A percentile compares a stretch with the other conserved stretches of the same genome.
Conservation (phyloP, 345 rosid species). For the Cochlearia excelsa region DNA sequence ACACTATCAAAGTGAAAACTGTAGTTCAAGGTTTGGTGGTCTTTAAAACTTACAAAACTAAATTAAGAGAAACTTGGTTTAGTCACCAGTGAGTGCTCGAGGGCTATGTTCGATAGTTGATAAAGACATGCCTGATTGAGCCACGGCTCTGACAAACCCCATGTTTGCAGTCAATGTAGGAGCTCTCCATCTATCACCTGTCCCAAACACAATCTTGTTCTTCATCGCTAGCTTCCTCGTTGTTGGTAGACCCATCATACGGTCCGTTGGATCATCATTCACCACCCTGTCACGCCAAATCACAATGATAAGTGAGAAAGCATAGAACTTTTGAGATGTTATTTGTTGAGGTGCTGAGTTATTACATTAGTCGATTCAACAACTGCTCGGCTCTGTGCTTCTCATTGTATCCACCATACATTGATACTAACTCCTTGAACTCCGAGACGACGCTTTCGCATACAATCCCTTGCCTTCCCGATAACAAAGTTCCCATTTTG, state of each 20-base stretch:
- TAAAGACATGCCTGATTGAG: constrained; percentile 90
- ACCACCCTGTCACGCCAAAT: constrained; percentile 54
- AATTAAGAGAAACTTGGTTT: constrained; percentile 9
- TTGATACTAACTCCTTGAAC: constrained; percentile 60
- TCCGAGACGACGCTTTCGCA: constrained; percentile 58
- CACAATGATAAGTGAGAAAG: not conserved
- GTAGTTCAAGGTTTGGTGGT: constrained; percentile 1
- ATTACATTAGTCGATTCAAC: constrained; percentile 61
- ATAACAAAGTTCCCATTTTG: constrained; percentile 39
- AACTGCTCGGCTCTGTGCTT: constrained; percentile 61
- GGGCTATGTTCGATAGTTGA: constrained; percentile 71
- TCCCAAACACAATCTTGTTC: constrained; percentile 81
- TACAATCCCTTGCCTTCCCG: constrained; percentile 58
- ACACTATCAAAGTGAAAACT: too few relatives aligned
- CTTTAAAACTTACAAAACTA: constrained; percentile 9
- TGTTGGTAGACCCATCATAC: constrained; percentile 67
- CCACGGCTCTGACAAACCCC: constrained; percentile 85
- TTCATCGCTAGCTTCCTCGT: constrained; percentile 85
- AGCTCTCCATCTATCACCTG: constrained; percentile 78
- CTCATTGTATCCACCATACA: constrained; percentile 82
- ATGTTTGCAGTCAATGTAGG: constrained; percentile 86
- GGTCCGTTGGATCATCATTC: constrained; percentile 72
- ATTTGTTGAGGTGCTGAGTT: not conserved
- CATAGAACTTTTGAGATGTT: not conserved
- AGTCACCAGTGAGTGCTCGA: constrained; percentile 77